Evolutionary conservation across 306 rosid genomes (phyloP), one percentile per base, ranked within the genome.

Genomic region (Medicago lupulina): DNA sequence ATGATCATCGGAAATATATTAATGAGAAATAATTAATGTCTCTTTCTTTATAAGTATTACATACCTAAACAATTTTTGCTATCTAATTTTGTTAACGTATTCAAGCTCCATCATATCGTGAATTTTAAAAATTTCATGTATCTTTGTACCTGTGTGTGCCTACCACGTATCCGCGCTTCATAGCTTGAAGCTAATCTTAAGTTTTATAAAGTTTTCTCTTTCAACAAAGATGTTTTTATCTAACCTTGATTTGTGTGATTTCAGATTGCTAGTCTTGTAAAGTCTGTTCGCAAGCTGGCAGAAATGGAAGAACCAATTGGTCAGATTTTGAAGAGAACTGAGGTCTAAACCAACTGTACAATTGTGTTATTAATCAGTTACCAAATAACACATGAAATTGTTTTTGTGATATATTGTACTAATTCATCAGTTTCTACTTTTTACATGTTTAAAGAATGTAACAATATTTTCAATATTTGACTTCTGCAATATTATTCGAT

Each of bases 221-320:
- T 49, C 18, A 50, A n/a, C 57, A 2, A 50, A 2, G 6, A n/a
- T 6, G 19, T 50, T 73, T 36, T 72, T 67, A 19, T 53, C 16
- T 82, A 54, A 84, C 80, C 41, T 65, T 66, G 6, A 36, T 28
- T 54, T 55, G 57, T 76, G 10, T 80, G 28, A 78, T 74, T 73
- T 76, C 88, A 95, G 99, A 89, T 92, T 59, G 36, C 86, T 23
- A 47, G 87, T 54, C 98, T 92, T 50, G 98, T 84, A 31, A 88
- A 69, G 49, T 87, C 99, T 10, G 55, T 95, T 61, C 97, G 97
- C n/a, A 85, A 76, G 75, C 88, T 95, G 58, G 97, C 98, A 1
- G 81, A 90, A 78, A 90, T 92, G 96, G 84, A 86, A 51, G 99
- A 95, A 72, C 97, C 99, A 49, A 75, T 95, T 77, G 97, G 97